A percentile compares a stretch with the other conserved stretches of the same genome.
These are phyloP conservation scores for Eucalyptus regnans DNA, from an alignment of 345 rosid species.

Conservation along the genomic window DNA sequence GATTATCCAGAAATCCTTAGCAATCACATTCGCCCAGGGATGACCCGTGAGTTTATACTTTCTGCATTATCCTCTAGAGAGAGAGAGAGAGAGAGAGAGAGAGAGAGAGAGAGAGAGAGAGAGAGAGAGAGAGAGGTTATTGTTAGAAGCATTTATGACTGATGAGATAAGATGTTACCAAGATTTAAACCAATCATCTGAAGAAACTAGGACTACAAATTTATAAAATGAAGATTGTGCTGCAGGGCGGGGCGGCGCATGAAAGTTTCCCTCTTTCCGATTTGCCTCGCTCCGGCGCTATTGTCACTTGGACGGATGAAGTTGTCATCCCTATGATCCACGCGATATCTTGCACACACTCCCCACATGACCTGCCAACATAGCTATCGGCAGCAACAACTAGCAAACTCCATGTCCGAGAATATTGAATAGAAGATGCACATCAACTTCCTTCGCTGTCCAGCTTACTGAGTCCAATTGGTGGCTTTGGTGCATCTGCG, in stretches of 20 bases:
- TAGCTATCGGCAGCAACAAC: not conserved
- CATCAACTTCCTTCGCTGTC: not conserved
- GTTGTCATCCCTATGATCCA: not conserved
- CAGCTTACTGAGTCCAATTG: not conserved
- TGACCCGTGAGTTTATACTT: too few relatives aligned
- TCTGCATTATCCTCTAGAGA: too few relatives aligned
- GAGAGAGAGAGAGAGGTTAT: too few relatives aligned
- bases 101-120: too few relatives aligned
- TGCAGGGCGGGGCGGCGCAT: not conserved
- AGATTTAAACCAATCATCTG: not conserved
- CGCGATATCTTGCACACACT: not conserved
- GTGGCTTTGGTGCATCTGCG: not conserved
- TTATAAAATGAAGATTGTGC: not conserved
- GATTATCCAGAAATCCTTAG: too few relatives aligned
- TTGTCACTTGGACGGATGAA: not conserved
- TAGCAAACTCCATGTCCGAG: not conserved
- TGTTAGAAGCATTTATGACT: too few relatives aligned
- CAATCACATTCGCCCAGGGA: too few relatives aligned
- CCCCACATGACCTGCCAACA: not conserved
- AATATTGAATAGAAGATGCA: not conserved
- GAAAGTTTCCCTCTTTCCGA: not conserved
- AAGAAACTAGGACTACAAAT: not conserved
- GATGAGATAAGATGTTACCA: too few relatives aligned
- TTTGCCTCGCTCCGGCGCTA: not conserved
- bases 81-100: too few relatives aligned